phyloP scores from a whole-genome alignment of 2,329 filamentous ascomycete species.

The Metarhizium album region DNA sequence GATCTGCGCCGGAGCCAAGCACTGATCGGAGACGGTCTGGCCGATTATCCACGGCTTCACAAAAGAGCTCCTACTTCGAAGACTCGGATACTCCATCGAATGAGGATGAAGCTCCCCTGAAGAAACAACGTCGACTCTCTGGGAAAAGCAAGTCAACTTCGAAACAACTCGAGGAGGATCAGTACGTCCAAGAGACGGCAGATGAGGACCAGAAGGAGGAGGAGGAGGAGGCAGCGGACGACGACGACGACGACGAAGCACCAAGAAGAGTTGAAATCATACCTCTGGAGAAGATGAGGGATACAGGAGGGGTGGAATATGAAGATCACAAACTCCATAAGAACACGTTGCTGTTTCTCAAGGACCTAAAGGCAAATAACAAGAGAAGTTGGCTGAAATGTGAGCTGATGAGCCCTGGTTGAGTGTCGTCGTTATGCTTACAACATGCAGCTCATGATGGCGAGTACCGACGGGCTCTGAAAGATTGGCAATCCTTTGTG shows the following conservation, averaged over 20 bases:
- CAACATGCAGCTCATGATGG: conserved; percentile 57
- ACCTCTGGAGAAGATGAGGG: conserved; percentile 25
- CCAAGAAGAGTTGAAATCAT: conserved; percentile 24
- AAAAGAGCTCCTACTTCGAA: conserved; percentile 44
- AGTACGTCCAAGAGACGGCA: conserved; percentile 13
- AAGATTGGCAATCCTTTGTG: conserved; percentile 74
- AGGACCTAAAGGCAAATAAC: conserved; percentile 50
- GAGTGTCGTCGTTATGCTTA: background rate
- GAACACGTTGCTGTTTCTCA: conserved; percentile 48
- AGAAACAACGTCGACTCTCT: conserved; percentile 19
- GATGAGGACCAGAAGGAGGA: conserved; percentile 18
- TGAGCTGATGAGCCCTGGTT: conserved; percentile 17
- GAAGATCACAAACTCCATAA: conserved; percentile 41
- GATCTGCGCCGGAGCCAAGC: background rate
- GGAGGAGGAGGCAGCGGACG: conserved; percentile 13
- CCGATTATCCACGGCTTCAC: conserved; percentile 32
- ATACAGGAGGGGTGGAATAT: conserved; percentile 30
- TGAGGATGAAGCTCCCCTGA: conserved; percentile 10
- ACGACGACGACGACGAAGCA: conserved; percentile 20
- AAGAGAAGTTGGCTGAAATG: conserved; percentile 47
- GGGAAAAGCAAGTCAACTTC: conserved; percentile 10
- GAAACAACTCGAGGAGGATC: conserved; percentile 11
- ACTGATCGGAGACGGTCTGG: conserved; percentile 32
- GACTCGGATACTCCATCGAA: conserved; percentile 4
- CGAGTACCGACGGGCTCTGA: conserved; percentile 66